Base-by-base conservation (phyloP, 2,329 filamentous ascomycete genomes). In the Exophiala bonariae region DNA sequence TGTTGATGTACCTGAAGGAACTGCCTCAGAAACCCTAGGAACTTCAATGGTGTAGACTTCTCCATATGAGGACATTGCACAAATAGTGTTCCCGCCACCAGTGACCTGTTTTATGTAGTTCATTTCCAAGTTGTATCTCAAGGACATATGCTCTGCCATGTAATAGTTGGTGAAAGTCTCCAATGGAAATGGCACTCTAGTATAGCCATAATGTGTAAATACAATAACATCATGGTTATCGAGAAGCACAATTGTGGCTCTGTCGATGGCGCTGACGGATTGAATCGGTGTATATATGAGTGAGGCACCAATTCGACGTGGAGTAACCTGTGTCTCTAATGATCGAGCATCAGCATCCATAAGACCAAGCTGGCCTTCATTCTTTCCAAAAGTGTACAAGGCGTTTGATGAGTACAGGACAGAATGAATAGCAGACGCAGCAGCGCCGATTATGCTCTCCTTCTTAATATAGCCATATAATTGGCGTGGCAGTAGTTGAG, bases 311-410 rank as follows among this genome's bases (percentile, higher is more conserved):
- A 99, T 91, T 62, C 87, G 92, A 37, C 93, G 82, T 18, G 93
- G 93, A 1, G 81, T 83, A 16, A 79, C 71, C 62, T 97, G 93
- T n/a, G 86, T 73, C 58, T 93, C 88, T 4, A 97, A 78, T 1
- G 90, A 96, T 36, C 91, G 83, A 19, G 93, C 95, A 68, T 97
- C 92, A 0, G 93, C 92, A 65, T 96, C 93, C 71, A 96, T 90
- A 43, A 99, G 78, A 4, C 90, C 93, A 37, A 99, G 79, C 65
- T 99, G 93, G 2, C 93, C 93, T 58, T 90, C 83, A 60, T 97
- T 99, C 61, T 93, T 95, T 17, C 93, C 93, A 77, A 95, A 99
- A 2, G 89, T 95, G 63, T 88, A 99, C 1, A 99, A 71, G 1
- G 89, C 88, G 1, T 82, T 81, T 1, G 80, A 77, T 1, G 89